Evolutionary conservation across 1,284 basidiomycete genomes (phyloP).

Genomic region (Rhodotorula sp.): DNA sequence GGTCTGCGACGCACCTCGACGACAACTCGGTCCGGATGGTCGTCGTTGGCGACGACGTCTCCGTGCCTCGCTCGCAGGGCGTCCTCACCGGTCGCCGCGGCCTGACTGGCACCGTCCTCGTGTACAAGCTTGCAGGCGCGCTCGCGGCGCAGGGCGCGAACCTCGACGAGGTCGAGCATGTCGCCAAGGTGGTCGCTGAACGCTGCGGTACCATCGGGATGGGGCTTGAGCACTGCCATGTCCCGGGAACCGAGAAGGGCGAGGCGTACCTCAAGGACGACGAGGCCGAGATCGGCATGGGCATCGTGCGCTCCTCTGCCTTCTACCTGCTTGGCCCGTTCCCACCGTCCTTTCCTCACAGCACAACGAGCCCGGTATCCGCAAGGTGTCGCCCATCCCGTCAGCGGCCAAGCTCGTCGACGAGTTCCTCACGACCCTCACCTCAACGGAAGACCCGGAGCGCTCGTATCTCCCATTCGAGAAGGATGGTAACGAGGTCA

Average conservation of each 20-base stretch:
- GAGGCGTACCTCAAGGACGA: slow-evolving; percentile 63
- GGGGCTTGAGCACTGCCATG: slow-evolving; percentile 90
- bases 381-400: slow-evolving; percentile 67
- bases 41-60: slow-evolving; percentile 84
- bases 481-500: slow-evolving; percentile 62
- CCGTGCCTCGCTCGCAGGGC: slow-evolving; percentile 68
- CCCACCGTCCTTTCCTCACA: slow-evolving; percentile 50
- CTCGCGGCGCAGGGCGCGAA: slow-evolving; percentile 50
- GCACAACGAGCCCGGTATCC: slow-evolving; percentile 88
- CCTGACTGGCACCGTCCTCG: slow-evolving; percentile 71
- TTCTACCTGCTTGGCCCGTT: background rate
- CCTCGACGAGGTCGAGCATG: slow-evolving; percentile 69
- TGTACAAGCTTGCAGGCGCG: slow-evolving; percentile 86
- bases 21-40: slow-evolving; percentile 74
- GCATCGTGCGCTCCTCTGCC: slow-evolving; percentile 41
- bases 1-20: slow-evolving; percentile 65
- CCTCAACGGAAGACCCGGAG: slow-evolving; percentile 71
- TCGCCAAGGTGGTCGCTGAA: slow-evolving; percentile 69
- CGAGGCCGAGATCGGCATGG: slow-evolving; percentile 80
- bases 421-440: slow-evolving; percentile 70
- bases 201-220: slow-evolving; percentile 77
- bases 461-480: slow-evolving; percentile 82
- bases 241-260: slow-evolving; percentile 70
- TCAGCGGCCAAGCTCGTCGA: slow-evolving; percentile 69
- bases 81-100: slow-evolving; percentile 76